phyloP scores from a whole-genome alignment of 2,329 filamentous ascomycete species.

The Penicillium brasilianum region DNA sequence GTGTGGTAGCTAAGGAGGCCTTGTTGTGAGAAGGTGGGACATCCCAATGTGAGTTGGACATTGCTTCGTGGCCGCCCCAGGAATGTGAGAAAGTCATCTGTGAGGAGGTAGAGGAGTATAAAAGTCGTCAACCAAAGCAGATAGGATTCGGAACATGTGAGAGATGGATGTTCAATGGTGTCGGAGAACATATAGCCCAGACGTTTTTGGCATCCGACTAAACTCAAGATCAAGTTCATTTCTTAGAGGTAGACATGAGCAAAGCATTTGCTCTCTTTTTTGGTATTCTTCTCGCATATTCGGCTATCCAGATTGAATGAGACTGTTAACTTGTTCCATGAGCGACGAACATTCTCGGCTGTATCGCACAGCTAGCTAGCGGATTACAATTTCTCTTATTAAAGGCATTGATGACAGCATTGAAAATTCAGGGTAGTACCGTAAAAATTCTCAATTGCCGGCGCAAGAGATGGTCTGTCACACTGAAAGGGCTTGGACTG shows the following conservation, averaged over 20 bases:
- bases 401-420: background rate
- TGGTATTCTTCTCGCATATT: background rate
- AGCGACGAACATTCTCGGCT: background rate
- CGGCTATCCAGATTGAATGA: background rate
- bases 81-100: background rate
- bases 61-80: background rate
- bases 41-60: background rate
- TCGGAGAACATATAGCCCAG: too few species aligned
- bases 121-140: background rate
- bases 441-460: background rate
- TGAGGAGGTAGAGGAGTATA: background rate
- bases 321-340: background rate
- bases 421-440: background rate
- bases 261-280: background rate
- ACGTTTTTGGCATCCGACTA: too few species aligned
- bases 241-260: background rate
- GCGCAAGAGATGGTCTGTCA: background rate
- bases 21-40: background rate
- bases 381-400: too few species aligned
- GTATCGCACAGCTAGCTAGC: background rate
- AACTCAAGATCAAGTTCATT: background rate
- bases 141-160: background rate
- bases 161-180: background rate
- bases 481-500: background rate
- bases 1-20: background rate